Evolutionary conservation across 2,329 filamentous ascomycete species (phyloP), one percentile per base, ranked within the genome.

Genomic region (Nothomitra cinnamomea): DNA sequence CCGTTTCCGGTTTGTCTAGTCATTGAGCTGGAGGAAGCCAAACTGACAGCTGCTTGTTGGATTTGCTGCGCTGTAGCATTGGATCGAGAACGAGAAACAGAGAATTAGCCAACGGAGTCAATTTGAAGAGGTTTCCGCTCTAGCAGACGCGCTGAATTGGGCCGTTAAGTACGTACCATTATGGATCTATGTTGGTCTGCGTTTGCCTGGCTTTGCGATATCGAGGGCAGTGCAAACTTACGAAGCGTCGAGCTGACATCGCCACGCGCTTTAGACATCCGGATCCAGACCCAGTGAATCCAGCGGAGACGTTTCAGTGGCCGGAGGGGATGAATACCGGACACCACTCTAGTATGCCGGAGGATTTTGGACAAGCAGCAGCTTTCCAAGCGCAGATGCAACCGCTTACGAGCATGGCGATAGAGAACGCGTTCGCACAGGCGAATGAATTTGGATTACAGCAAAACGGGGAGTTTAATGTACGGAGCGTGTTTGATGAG

Each of bases 61-160:
- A 32, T 32, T 32, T 10, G 28, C 28, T 32, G 28, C 28, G 28
- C 28, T 10, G 10, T 32, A 52, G 50, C 13, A 41, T 52, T 52
- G 50, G 50, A 52, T 52, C 6, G 50, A 52, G 22, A 28, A 41
- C 10, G 24, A 52, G 32, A 52, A 52, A 17, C 19, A 22, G 4
- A n/a, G 35, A n/a, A 52, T 52, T 19, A 41, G 50, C 24, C 35
- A 32, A 41, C 35, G 35, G 17, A 52, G 22, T 13, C 50, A 42
- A 19, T 32, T 52, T 19, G 50, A 52, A 5, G 50, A 52, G 15
- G 32, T 52, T 22, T 52, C 50, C 40, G 40, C 24, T 4, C 32
- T 52, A 12, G 32, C 50, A 19, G 50, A 52, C 50, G 50, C 50
- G 35, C 24, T 52, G n/a, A 52, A 40, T 52, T 52, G 50, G 50